Evolutionary conservation across 2,329 filamentous ascomycete species (phyloP).

Genomic region (Fusarium sp.): DNA sequence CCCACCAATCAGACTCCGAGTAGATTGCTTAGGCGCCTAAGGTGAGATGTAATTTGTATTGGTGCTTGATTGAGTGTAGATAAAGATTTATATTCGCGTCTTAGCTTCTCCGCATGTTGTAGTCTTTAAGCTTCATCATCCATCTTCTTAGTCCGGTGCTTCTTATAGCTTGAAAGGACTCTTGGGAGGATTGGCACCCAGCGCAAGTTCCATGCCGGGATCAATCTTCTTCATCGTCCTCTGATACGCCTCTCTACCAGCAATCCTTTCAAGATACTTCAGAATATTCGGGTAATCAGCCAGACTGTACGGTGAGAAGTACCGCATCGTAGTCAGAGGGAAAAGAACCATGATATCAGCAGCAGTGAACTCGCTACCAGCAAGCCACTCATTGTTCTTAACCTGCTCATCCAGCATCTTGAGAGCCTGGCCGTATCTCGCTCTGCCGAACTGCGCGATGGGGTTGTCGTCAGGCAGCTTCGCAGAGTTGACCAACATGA

Average conservation of each 20-base stretch:
- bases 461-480: constrained; percentile 40
- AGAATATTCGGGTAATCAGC: constrained; percentile 59
- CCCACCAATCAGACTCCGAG: not conserved
- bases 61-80: too few species aligned
- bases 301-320: constrained; percentile 62
- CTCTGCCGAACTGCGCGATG: constrained; percentile 48
- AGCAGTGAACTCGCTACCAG: constrained; percentile 71
- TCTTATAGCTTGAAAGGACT: constrained; percentile 14
- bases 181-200: constrained; percentile 46
- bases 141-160: too few species aligned
- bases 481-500: constrained; percentile 52
- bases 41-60: too few species aligned
- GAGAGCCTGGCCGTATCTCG: constrained; percentile 57
- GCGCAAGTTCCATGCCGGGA: constrained; percentile 56
- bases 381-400: constrained; percentile 64
- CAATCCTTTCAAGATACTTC: constrained; percentile 60
- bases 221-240: constrained; percentile 64
- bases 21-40: too few species aligned
- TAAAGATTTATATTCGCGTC: too few species aligned
- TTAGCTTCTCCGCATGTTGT: too few species aligned
- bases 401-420: constrained; percentile 67
- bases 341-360: constrained; percentile 76
- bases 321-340: constrained; percentile 71
- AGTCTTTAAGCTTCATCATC: too few species aligned
- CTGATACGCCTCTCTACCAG: constrained; percentile 60